Base-by-base conservation (phyloP, 495 filamentous ascomycete species). In the Collariella sp. region DNA sequence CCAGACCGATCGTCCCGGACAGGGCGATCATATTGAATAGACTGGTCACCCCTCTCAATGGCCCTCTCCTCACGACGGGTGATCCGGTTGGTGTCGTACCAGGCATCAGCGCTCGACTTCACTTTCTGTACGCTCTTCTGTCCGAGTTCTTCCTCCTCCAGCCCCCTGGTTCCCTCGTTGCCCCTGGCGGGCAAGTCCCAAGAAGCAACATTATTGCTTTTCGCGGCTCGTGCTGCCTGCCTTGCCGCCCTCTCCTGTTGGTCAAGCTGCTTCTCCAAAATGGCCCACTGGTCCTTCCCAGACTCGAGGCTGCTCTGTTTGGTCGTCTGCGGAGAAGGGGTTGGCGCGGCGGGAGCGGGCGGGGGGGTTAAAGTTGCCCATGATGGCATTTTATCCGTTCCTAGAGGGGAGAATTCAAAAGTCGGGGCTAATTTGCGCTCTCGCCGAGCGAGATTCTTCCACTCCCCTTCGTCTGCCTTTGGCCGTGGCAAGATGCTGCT, bases 151-250 rank as follows among this genome's bases (percentile, higher is more conserved):
- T 46, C 33, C 34, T 11, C 42, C 26, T 41, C 52, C 10, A 18
- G 10, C 16, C 16, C 2, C 36, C 39, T 50, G 9, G 36, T 20
- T 45, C 48, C 39, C 26, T 48, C 33, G 19, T 19, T 20, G 22
- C 44, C 31, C 7, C 55, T 15, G 20, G 58, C 51, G 7, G 55
- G 44, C 59, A 55, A 61, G 16, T 35, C 56, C 59, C 59, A 61
- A 5, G 19, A 16, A 7, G 22, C 22, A 4, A 10, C 2, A 15
- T n/a, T n/a, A n/a, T n/a, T n/a, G n/a, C n/a, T n/a, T n/a, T n/a
- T 42, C 20, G 0, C 0, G 12, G 11, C 11, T 23, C 10, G 39
- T 31, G 1, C 13, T 20, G 7, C 6, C 9, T 11, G 44, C 26
- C 26, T 33, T 34, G 4, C 22, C 26, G 5, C 2, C 7, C 18